phyloP scores from a whole-genome alignment of 2,329 filamentous ascomycete species.

The Phyllosticta capitalensis region DNA sequence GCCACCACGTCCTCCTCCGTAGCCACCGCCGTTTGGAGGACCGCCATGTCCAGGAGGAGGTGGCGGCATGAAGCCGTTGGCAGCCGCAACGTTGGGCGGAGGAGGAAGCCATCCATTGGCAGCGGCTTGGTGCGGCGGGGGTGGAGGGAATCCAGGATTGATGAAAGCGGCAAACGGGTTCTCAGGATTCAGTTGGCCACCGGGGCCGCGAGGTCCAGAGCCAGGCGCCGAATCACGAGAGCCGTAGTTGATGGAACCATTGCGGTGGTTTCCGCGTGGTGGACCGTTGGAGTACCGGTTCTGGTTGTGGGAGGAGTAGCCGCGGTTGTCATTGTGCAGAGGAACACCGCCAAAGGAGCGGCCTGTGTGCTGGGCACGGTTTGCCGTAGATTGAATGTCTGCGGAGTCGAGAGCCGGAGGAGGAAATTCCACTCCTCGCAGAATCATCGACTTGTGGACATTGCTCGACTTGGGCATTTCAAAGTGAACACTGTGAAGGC shows the following conservation, averaged over 20 bases:
- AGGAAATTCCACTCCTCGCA: slow-evolving; percentile 71
- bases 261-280: slow-evolving; percentile 18
- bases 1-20: slow-evolving; percentile 7
- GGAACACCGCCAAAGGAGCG: slow-evolving; percentile 62
- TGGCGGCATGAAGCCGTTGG: slow-evolving; percentile 21
- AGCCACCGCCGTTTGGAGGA: slow-evolving; percentile 13
- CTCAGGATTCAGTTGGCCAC: slow-evolving; percentile 13
- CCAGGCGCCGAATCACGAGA: not conserved
- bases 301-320: slow-evolving; percentile 22
- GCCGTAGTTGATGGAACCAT: slow-evolving; percentile 15
- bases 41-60: slow-evolving; percentile 13
- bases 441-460: slow-evolving; percentile 85
- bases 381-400: slow-evolving; percentile 65
- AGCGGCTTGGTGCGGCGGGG: slow-evolving; percentile 21
- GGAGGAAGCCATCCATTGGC: slow-evolving; percentile 19
- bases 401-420: slow-evolving; percentile 61
- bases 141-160: slow-evolving; percentile 17
- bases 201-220: slow-evolving; percentile 7
- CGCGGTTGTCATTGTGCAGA: slow-evolving; percentile 39
- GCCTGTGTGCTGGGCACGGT: slow-evolving; percentile 55
- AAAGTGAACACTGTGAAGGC: slow-evolving; percentile 62
- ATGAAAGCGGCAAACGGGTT: slow-evolving; percentile 21
- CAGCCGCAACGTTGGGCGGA: slow-evolving; percentile 10
- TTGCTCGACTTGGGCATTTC: slow-evolving; percentile 65
- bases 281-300: slow-evolving; percentile 13